A percentile compares a stretch with the other conserved stretches of the same genome.
These are phyloP conservation scores for Colletotrichum higginsianum DNA, from an alignment of 2,329 filamentous ascomycete species.

Conservation along the genomic window DNA sequence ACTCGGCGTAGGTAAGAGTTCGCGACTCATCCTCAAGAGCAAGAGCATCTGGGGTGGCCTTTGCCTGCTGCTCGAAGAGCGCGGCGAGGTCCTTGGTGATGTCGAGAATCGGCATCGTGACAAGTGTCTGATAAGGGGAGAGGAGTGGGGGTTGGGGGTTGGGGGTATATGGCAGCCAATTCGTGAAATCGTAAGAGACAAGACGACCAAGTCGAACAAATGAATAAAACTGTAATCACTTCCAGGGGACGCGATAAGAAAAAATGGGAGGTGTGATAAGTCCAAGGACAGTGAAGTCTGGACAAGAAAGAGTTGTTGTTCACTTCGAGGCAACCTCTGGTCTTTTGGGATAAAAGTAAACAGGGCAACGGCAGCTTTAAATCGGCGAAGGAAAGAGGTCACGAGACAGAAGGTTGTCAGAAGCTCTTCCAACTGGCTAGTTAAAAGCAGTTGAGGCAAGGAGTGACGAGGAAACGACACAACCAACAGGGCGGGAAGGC, in stretches of 20 bases:
- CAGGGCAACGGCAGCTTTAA: constrained; percentile 20
- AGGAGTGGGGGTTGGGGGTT: too few species aligned
- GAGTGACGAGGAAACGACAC: constrained; percentile 24
- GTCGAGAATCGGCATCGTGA: constrained; percentile 77
- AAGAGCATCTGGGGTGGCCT: constrained; percentile 76
- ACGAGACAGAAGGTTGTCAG: constrained; percentile 39
- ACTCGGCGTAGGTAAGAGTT: constrained; percentile 79
- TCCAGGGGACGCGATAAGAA: constrained; percentile 4
- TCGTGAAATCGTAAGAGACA: constrained; percentile 1
- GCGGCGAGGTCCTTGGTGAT: constrained; percentile 80
- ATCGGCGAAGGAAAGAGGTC: constrained; percentile 38
- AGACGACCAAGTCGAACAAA: not conserved
- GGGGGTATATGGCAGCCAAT: constrained; percentile 16
- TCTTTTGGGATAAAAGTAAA: constrained; percentile 20
- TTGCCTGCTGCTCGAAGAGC: constrained; percentile 79
- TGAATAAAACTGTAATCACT: constrained; percentile 1
- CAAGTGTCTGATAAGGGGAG: not conserved
- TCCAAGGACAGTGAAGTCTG: not conserved
- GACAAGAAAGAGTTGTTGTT: constrained; percentile 1
- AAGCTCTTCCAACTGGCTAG: constrained; percentile 34
- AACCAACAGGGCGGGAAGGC: constrained; percentile 15
- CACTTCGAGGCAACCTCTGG: constrained; percentile 13
- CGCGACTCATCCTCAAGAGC: constrained; percentile 80
- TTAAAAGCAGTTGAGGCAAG: constrained; percentile 16
- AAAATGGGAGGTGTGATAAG: not conserved